Conservation (phyloP, 2,329 filamentous ascomycete species). For the Colletotrichum scovillei region DNA sequence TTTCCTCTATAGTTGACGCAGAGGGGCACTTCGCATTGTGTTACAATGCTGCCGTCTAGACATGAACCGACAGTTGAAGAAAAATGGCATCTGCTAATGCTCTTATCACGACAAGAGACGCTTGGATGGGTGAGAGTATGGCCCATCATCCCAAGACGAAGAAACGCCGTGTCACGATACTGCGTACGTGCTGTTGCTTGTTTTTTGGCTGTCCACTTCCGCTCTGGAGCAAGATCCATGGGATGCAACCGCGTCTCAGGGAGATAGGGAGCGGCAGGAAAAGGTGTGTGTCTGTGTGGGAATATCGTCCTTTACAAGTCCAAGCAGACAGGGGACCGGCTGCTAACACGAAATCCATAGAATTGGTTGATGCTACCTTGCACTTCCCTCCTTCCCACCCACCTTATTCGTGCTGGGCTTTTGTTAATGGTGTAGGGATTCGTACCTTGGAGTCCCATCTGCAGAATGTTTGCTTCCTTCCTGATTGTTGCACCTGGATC, state of each 20-base stretch:
- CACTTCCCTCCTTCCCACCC: background rate
- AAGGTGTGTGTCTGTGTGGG: background rate
- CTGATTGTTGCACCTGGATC: background rate
- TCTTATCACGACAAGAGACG: background rate
- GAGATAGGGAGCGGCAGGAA: conserved; percentile 21
- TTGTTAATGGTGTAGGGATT: too few relatives aligned
- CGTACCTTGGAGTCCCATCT: too few relatives aligned
- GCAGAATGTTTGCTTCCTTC: background rate
- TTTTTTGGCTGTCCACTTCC: conserved; percentile 16
- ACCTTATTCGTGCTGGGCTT: background rate
- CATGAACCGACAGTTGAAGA: background rate
- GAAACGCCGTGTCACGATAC: background rate
- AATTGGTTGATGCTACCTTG: conserved; percentile 2
- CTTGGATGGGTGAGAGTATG: background rate
- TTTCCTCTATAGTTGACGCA: background rate
- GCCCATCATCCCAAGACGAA: background rate
- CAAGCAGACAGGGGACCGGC: conserved; percentile 20
- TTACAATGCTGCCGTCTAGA: background rate
- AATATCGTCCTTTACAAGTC: conserved; percentile 22
- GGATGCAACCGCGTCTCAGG: conserved; percentile 14
- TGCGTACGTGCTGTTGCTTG: background rate
- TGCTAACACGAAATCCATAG: conserved; percentile 3
- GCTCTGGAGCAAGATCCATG: background rate
- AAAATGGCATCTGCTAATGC: background rate
- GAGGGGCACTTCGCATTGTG: background rate